A percentile compares a stretch with the other conserved stretches of the same genome.
Conservation (phyloP, 306 rosid species). For the Ochetophila trinervis region DNA sequence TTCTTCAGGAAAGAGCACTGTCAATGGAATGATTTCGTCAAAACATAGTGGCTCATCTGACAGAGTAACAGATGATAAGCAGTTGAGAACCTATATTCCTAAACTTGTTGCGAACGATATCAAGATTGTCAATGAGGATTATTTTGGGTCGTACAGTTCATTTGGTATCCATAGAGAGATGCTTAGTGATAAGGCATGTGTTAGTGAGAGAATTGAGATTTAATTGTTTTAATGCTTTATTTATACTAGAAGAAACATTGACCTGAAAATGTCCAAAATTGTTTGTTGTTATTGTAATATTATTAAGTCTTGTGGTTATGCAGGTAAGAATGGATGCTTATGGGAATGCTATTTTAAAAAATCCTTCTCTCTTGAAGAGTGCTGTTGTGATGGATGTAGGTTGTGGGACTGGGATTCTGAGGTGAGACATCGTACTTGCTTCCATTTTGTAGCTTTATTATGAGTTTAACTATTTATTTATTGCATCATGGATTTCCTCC, state of each 20-base stretch:
- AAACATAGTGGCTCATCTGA: conserved; percentile 30
- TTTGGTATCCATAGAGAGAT: conserved; percentile 94
- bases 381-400: conserved; percentile 92
- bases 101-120: conserved; percentile 48
- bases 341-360: conserved; percentile 70
- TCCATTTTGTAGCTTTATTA: conserved; percentile 1
- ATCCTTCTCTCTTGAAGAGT: conserved; percentile 70
- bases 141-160: conserved; percentile 88
- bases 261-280: conserved; percentile 1
- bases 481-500: background rate
- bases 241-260: conserved; percentile 1
- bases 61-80: conserved; percentile 28
- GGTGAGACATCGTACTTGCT: conserved; percentile 49
- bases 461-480: conserved; percentile 1
- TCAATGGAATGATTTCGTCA: conserved; percentile 33
- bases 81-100: conserved; percentile 36
- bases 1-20: conserved; percentile 33
- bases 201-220: conserved; percentile 17
- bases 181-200: conserved; percentile 84
- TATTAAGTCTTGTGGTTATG: conserved; percentile 22
- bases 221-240: conserved; percentile 4
- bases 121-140: conserved; percentile 67
- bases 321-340: conserved; percentile 93
- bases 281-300: background rate
- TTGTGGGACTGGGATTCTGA: conserved; percentile 90